Base-by-base conservation (phyloP, 352 stramenopile species). In the Globisporangium acanthophoron region DNA sequence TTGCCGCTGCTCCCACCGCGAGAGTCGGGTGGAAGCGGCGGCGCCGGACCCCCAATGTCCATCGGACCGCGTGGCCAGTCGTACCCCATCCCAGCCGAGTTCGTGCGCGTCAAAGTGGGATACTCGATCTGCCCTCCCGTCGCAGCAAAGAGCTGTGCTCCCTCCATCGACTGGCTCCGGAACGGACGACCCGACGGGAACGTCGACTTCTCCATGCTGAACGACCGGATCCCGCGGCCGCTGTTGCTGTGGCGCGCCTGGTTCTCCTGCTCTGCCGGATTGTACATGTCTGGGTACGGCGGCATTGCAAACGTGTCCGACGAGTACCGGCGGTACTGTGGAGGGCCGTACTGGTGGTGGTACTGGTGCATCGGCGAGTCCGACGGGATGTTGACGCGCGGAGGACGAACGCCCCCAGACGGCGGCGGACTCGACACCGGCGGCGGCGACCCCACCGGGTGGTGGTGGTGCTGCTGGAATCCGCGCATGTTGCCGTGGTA, bases 111-210 rank as follows among this genome's bases (percentile, higher is more conserved):
- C 35, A 83, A 58, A 3, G 80, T 72, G 3, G 78, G 74, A 47
- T 89, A 92, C 24, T 89, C 76, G 47, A 73, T 11, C 33, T 37
- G 63, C 3, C 66, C 63, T 3, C 76, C 71, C 7, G 64, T 71
- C 6, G 62, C 69, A 0, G 71, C 71, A 54, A 90, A 90, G 31
- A 88, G 69, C 45, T 85, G 74, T 15, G 77, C 64, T 0, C 78
- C 80, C 57, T 92, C 82, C 61, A 92, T 83, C 20, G 82, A 92
- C 47, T 90, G 80, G 37, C 80, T 92, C 53, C 82, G 80, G 9
- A 86, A 70, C 52, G 73, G 76, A 24, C 78, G 76, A 29, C 73
- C 77, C 27, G 76, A 69, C 18, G 72, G 62, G 33, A 85, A 89
- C 37, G 61, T 74, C 8, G 71, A 65, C 43, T 83, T 88, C 54